phyloP scores from a whole-genome alignment of 2,329 filamentous ascomycete species.

The Neopestalotiopsis rosae region DNA sequence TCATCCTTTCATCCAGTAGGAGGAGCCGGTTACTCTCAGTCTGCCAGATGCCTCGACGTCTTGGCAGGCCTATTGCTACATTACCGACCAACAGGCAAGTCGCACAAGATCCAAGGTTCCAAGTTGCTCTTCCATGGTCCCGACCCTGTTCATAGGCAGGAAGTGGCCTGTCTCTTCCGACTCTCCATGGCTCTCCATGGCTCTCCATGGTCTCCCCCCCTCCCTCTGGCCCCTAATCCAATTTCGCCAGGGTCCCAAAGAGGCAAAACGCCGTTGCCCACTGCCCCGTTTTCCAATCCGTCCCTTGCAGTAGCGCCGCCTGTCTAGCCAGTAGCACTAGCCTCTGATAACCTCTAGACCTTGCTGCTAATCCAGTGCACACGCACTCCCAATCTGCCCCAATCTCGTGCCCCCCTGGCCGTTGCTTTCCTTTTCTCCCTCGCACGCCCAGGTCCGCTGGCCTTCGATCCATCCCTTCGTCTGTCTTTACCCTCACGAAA shows the following conservation, averaged over 20 bases:
- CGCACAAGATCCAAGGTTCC: neutral
- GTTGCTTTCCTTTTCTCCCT: conserved; percentile 18
- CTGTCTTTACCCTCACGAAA: conserved; percentile 12
- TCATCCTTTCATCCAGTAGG: neutral
- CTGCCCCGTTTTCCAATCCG: conserved; percentile 5
- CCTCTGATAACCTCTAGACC: neutral
- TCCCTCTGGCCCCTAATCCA: neutral
- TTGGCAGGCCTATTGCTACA: neutral
- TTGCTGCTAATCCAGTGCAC: conserved; percentile 12
- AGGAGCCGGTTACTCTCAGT: neutral
- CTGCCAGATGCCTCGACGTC: neutral
- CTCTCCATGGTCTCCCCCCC: neutral
- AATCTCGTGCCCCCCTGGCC: neutral
- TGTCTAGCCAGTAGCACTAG: neutral
- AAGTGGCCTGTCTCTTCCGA: neutral
- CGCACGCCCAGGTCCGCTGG: conserved; percentile 13
- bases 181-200: neutral
- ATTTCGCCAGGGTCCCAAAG: conserved; percentile 14
- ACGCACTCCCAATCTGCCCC: conserved; percentile 13
- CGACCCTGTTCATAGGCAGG: neutral
- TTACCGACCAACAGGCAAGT: neutral
- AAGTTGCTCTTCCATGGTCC: neutral
- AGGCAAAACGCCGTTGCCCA: conserved; percentile 6
- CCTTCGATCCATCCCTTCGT: conserved; percentile 16
- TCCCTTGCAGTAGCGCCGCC: conserved; percentile 19